Evolutionary conservation across 257 asterid genomes (phyloP).

Genomic region (Lycium ferocissimum): DNA sequence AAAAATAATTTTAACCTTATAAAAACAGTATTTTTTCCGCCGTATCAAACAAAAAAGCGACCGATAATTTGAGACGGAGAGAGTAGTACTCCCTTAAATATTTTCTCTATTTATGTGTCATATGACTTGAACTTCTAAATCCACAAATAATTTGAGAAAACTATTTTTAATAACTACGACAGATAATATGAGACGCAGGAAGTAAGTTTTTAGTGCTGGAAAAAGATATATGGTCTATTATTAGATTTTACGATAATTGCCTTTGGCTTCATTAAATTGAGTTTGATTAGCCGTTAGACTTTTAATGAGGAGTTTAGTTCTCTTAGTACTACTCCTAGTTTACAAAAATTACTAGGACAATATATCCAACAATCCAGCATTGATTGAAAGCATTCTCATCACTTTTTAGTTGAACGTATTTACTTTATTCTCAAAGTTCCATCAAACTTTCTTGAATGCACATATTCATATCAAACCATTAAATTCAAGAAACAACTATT

Average conservation of each 20-base stretch:
- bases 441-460: slow-evolving; percentile 23
- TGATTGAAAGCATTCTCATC: slow-evolving; percentile 23
- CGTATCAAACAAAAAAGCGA: too few species aligned
- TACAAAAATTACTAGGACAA: neutral
- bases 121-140: too few species aligned
- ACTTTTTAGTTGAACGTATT: slow-evolving; percentile 16
- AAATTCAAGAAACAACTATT: slow-evolving; percentile 27
- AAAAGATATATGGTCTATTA: too few species aligned
- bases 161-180: too few species aligned
- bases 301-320: neutral
- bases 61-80: too few species aligned
- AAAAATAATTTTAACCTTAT: too few species aligned
- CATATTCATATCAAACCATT: neutral
- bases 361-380: slow-evolving; percentile 12
- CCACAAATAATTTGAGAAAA: too few species aligned
- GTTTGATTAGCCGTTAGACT: slow-evolving; percentile 18
- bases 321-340: neutral
- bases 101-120: too few species aligned
- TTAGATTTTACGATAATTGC: neutral
- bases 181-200: too few species aligned
- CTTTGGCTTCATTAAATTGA: neutral
- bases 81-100: too few species aligned
- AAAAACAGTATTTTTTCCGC: too few species aligned
- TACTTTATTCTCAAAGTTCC: slow-evolving; percentile 19
- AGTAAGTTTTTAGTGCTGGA: too few species aligned